Evolutionary conservation across 768 basidiomycete species (phyloP), one percentile per base, ranked within the genome.

Genomic region (Lactarius hatsudake): DNA sequence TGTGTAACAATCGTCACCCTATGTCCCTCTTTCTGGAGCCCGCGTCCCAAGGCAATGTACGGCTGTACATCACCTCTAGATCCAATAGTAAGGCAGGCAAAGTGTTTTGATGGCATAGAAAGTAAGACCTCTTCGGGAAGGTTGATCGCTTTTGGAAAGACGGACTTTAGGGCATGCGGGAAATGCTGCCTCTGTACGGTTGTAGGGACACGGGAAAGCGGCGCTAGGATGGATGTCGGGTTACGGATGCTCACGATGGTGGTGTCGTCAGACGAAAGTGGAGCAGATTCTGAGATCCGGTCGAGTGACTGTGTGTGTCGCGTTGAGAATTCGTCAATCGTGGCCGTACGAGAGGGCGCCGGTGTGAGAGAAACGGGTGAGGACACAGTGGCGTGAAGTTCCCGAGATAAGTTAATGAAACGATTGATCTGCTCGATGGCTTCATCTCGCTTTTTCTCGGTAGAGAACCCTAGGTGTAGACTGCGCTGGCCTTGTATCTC

Each of bases 21-120:
- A 62, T 83, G 82, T 4, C 82, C 82, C 59, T 82, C 76, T 58
- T 74, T 71, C 74, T 76, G 76, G 28, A 83, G 73, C 51, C 81
- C 75, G 26, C 73, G 67, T 10, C 76, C 77, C 18, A 83, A 72
- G 8, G 82, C 81, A 59, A 83, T 83, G 70, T 83, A 83, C 15
- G 82, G 82, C 70, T 83, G 82, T 23, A 83, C 76, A 71, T 83
- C 82, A 5, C 82, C 82, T 53, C 88, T 77, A 18, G 85, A 86
- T n/a, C 88, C 87, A 63, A 89, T 89, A 1, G 86, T 87, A 53
- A 90, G 75, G 72, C 84, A 84, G 9, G 84, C 80, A 73, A 88
- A 88, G 71, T 87, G 87, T 54, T 80, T 77, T 13, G 81, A 73
- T 13, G 77, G 74, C 36, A 76, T 66, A 13, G 65, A 65, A 57